Conservation (phyloP, 345 rosid species). For the Streptanthus diversifolius region DNA sequence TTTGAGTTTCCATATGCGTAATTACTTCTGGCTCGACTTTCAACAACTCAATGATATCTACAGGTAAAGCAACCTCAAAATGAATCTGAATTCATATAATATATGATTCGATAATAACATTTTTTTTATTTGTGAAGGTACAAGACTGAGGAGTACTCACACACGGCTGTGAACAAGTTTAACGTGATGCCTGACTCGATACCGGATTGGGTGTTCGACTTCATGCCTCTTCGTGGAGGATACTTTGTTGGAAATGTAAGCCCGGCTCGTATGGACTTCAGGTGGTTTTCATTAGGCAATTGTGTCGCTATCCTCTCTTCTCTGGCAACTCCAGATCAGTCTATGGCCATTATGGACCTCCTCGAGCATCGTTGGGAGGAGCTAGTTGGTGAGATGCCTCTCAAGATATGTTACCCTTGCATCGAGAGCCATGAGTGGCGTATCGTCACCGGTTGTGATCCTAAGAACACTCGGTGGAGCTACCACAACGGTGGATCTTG, state of each 20-base stretch:
- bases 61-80: constrained; percentile 23
- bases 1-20: constrained; percentile 55
- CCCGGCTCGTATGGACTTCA: constrained; percentile 71
- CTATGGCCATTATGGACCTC: constrained; percentile 70
- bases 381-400: constrained; percentile 62
- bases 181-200: constrained; percentile 63
- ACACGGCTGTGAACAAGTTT: constrained; percentile 62
- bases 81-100: neutral
- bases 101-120: neutral
- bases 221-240: constrained; percentile 65
- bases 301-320: constrained; percentile 57
- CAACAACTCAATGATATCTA: constrained; percentile 62
- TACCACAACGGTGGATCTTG: constrained; percentile 69
- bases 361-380: constrained; percentile 64
- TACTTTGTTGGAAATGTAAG: constrained; percentile 73
- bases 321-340: constrained; percentile 59
- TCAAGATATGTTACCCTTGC: constrained; percentile 57
- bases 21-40: constrained; percentile 62
- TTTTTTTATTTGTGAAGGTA: constrained; percentile 14
- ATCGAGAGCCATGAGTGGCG: constrained; percentile 60
- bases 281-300: constrained; percentile 64
- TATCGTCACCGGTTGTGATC: constrained; percentile 60
- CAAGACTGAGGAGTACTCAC: constrained; percentile 62
- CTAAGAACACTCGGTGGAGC: constrained; percentile 64
- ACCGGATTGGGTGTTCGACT: constrained; percentile 64